Conservation (phyloP, 148 eudicot genomes). For the Polygonum maritimum region DNA sequence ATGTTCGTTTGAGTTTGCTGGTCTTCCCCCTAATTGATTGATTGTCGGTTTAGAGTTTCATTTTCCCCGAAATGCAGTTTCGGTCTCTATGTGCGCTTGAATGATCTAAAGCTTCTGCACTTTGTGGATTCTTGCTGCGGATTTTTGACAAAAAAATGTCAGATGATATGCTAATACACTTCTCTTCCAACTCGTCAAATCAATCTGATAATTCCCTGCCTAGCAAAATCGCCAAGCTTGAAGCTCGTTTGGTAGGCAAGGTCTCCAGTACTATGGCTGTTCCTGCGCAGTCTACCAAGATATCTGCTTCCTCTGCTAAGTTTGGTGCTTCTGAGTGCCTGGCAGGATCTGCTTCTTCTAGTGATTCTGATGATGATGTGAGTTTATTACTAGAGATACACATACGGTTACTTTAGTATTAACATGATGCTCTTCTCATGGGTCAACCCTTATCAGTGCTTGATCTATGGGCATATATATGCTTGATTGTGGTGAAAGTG, state of each 20-base stretch:
- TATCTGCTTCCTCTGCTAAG: conserved; percentile 22
- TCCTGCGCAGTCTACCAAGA: conserved; percentile 33
- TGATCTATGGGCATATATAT: background rate
- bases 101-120: background rate
- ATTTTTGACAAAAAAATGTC: conserved; percentile 35
- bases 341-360: conserved; percentile 34
- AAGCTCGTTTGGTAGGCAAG: conserved; percentile 92
- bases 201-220: conserved; percentile 84
- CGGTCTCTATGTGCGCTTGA: background rate
- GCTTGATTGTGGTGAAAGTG: background rate
- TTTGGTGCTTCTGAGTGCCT: conserved; percentile 25
- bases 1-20: conserved; percentile 5
- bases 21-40: background rate
- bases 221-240: conserved; percentile 79
- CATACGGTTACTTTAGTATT: background rate
- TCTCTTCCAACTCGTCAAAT: conserved; percentile 84
- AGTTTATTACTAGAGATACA: conserved; percentile 12
- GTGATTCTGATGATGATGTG: conserved; percentile 85
- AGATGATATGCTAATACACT: conserved; percentile 72
- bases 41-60: background rate
- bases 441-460: background rate
- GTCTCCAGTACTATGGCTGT: conserved; percentile 31
- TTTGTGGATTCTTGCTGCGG: background rate
- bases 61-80: background rate
- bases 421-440: background rate